Evolutionary conservation across 2,329 filamentous ascomycete species (phyloP).

Genomic region (Verticillium isaacii): DNA sequence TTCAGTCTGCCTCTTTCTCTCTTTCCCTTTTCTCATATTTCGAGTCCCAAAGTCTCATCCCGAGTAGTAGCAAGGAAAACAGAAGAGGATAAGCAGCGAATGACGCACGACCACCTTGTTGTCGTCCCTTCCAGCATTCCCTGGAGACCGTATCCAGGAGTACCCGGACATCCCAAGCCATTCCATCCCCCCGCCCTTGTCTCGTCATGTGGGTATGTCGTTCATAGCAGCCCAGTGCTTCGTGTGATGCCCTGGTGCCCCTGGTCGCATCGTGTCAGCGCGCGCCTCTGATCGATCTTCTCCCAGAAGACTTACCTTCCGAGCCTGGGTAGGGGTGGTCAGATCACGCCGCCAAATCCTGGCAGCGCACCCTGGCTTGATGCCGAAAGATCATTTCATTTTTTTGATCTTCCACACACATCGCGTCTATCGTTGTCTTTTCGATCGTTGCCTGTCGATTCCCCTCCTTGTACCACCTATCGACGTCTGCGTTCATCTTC

Average conservation of each 20-base stretch:
- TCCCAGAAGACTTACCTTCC: neutral
- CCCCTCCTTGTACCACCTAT: conserved; percentile 72
- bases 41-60: neutral
- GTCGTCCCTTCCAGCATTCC: neutral
- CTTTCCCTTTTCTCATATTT: neutral
- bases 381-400: conserved; percentile 37
- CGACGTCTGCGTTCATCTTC: conserved; percentile 71
- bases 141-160: neutral
- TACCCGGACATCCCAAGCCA: neutral
- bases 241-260: neutral
- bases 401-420: conserved; percentile 58
- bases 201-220: neutral
- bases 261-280: neutral
- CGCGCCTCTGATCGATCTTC: neutral
- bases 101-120: neutral
- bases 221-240: neutral
- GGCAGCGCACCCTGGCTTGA: conserved; percentile 26
- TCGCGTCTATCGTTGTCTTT: conserved; percentile 65
- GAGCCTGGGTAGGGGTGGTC: neutral
- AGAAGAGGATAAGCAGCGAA: neutral
- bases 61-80: neutral
- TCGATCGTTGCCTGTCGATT: conserved; percentile 70
- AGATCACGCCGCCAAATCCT: conserved; percentile 1
- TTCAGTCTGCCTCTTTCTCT: neutral
- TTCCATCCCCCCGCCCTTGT: neutral